Base-by-base conservation (phyloP, 1,284 basidiomycete species). In the Irpex rosettiformis region DNA sequence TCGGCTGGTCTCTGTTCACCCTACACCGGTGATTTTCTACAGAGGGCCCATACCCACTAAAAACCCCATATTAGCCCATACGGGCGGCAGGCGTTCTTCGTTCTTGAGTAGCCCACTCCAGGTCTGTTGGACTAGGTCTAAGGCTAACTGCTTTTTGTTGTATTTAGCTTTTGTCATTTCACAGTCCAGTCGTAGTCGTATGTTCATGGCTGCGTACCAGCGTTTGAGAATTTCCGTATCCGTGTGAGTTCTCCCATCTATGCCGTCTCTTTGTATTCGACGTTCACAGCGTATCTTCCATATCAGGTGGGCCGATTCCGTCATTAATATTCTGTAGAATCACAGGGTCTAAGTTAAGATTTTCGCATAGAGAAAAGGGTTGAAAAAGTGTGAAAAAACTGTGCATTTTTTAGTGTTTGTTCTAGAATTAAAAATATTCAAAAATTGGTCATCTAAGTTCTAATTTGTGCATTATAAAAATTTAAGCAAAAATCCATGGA, bases 1-100 rank as follows among this genome's bases (percentile, higher is more conserved):
- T 45, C 43, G 43, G n/a, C 21, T 16, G 21, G 13, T 45, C 43
- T 22, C 43, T 45, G 43, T n/a, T 22, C 43, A 22, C 21, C 43
- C 21, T 16, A 7, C 21, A 13, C 21, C n/a, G 43, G 43, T 22
- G 43, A 22, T 4, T 45, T 45, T 45, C 43, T 45, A 45, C 43
- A 45, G 43, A 22, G 43, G 43, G 43, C n/a, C 43, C 43, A 45
- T 45, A 45, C 43, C 43, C 43, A 45, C 43, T 45, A 45, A 45
- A 45, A 45, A 45, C 43, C 43, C 43, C 43, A 22, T 6, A 7
- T 45, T 22, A 5, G 43, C 21, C 43, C 43, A 45, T 5, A 7
- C 43, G 7, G 43, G 16, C 21, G 43, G 43, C 6, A 45, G 43
- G 5, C n/a, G 43, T 7, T 45, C 43, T n/a, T 45, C 43, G 43